Conservation (phyloP, 371 early-diverging fungal genomes). For the Mucor piriformis region DNA sequence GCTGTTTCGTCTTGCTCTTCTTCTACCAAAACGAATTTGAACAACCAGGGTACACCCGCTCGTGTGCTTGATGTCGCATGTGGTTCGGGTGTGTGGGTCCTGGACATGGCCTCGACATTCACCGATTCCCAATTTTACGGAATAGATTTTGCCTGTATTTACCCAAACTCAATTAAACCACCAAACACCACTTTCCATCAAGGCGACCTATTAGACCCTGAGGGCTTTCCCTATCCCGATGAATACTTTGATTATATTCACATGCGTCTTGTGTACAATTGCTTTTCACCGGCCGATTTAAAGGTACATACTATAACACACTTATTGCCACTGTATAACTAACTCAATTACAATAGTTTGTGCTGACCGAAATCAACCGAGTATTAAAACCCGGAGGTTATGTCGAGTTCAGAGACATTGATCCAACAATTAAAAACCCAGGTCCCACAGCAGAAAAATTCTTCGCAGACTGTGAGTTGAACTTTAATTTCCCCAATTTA, state of each 20-base stretch:
- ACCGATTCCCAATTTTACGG: conserved; percentile 59
- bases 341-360: conserved; percentile 10
- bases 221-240: conserved; percentile 56
- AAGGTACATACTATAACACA: conserved; percentile 21
- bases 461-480: conserved; percentile 14
- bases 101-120: conserved; percentile 53
- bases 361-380: conserved; percentile 32
- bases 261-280: conserved; percentile 46
- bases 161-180: conserved; percentile 55
- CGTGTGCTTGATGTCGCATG: conserved; percentile 47
- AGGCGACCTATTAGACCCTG: conserved; percentile 44
- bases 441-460: conserved; percentile 46
- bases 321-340: not conserved
- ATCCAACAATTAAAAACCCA: conserved; percentile 52
- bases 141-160: conserved; percentile 49
- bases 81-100: conserved; percentile 47
- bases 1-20: conserved; percentile 3
- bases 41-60: conserved; percentile 22
- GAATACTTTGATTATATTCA: conserved; percentile 60
- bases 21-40: not conserved
- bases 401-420: conserved; percentile 57
- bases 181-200: conserved; percentile 52
- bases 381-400: conserved; percentile 61
- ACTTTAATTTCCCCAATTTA: not conserved
- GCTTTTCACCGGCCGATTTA: conserved; percentile 35